Conservation (phyloP, 2,329 filamentous ascomycete genomes). For the Geosmithia morbida region DNA sequence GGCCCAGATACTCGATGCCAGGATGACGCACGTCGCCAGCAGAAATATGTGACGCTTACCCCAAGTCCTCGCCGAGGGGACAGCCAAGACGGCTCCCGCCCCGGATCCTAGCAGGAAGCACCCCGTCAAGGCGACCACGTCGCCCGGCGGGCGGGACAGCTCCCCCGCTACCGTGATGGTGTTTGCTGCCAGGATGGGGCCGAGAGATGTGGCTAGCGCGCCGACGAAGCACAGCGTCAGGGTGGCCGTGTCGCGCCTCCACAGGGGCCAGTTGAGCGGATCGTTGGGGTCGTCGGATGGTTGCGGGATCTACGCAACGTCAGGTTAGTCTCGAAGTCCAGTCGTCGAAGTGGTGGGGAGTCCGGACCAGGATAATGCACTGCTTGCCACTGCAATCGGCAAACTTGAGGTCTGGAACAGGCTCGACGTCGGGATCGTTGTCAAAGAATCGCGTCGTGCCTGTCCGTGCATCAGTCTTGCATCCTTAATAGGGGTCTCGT, state of each 20-base stretch:
- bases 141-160: constrained; percentile 53
- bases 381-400: constrained; percentile 45
- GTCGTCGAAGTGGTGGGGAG: not conserved
- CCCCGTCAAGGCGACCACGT: constrained; percentile 69
- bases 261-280: constrained; percentile 73
- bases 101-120: constrained; percentile 79
- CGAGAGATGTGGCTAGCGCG: constrained; percentile 72
- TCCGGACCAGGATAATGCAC: constrained; percentile 59
- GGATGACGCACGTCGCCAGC: constrained; percentile 58
- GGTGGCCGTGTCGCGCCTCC: constrained; percentile 71
- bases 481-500: not conserved
- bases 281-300: constrained; percentile 86
- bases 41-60: constrained; percentile 85
- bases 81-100: constrained; percentile 68
- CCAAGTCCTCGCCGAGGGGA: constrained; percentile 79
- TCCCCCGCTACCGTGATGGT: constrained; percentile 61
- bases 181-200: constrained; percentile 78
- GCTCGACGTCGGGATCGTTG: constrained; percentile 28
- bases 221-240: constrained; percentile 64
- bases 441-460: constrained; percentile 53
- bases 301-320: constrained; percentile 45
- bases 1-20: constrained; percentile 65
- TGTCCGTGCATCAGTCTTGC: constrained; percentile 10
- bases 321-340: constrained; percentile 1
- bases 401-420: constrained; percentile 47